Evolutionary conservation across 2,329 filamentous ascomycete genomes (phyloP).

Genomic region (Mycosphaerelloides madeirae): DNA sequence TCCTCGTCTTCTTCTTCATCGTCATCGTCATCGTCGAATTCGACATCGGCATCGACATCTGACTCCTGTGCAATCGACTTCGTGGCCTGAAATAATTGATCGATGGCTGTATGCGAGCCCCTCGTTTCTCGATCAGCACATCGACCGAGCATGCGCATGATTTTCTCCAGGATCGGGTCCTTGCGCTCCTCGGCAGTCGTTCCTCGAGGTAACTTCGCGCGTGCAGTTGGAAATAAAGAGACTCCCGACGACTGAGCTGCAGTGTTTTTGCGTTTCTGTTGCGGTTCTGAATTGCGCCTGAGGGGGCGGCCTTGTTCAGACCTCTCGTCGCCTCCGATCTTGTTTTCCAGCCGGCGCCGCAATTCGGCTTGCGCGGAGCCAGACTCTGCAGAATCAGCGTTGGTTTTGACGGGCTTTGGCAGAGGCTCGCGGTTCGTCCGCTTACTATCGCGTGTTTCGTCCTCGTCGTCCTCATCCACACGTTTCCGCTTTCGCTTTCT

Average conservation of each 20-base stretch:
- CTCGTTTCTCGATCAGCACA: conserved; percentile 3
- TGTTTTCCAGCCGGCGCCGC: background rate
- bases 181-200: conserved; percentile 1
- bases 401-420: background rate
- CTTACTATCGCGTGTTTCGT: background rate
- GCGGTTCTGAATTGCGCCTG: too few relatives aligned
- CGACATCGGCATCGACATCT: background rate
- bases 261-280: too few relatives aligned
- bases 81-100: too few relatives aligned
- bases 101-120: too few relatives aligned
- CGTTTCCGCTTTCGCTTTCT: conserved; percentile 19
- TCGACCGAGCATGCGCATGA: conserved; percentile 7
- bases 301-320: too few relatives aligned
- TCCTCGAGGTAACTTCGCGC: background rate
- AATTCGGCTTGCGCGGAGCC: background rate
- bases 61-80: background rate
- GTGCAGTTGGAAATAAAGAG: background rate
- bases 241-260: too few relatives aligned
- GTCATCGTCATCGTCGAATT: background rate
- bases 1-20: background rate
- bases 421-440: too few relatives aligned
- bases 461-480: conserved; percentile 4
- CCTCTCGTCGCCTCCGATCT: conserved; percentile 4
- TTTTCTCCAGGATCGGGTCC: conserved; percentile 10
- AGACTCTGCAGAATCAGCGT: background rate